Base-by-base conservation (phyloP, 345 rosid species). In the Citrus hindsii region DNA sequence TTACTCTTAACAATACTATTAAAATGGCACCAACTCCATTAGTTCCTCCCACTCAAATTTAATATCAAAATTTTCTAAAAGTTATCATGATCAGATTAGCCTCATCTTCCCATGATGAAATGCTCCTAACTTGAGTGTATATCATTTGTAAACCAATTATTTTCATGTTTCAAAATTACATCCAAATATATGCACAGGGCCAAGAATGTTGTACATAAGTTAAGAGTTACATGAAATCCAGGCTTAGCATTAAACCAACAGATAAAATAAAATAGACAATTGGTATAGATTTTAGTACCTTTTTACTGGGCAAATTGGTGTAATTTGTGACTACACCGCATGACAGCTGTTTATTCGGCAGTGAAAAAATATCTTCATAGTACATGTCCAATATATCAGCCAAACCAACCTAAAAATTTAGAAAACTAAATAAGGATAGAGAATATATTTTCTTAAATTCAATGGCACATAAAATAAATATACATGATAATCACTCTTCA, bases 341-440 rank as follows among this genome's bases (percentile, higher is more conserved):
- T 3, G 86, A 85, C 62, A 95, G 82, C 83, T 87, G 87, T 83
- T 95, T 93, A 63, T 61, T 67, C 30, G 97, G 97, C 69, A 93
- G 84, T n/a, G 99, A 81, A 83, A 89, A 93, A 27, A 83, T 69
- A 79, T 95, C 99, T 85, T 93, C 98, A 82, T 86, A 95, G 82
- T 83, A 92, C 79, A 92, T 87, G 84, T 95, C 98, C 82, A 95
- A 80, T 60, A 89, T 76, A 79, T 92, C 92, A 58, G 96, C 97
- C 88, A 95, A 78, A 77, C 91, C 92, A 73, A 85, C 97, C 99
- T 95, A 82, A 63, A 89, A 74, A 81, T 56, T 73, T 72, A 38
- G 51, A 33, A 76, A 69, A 63, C 59, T 9, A 75, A 76, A 60
- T 85, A 71, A 87, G 53, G 78, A 76, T 4, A 64, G 73, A 75